Conservation (phyloP, 768 basidiomycete genomes). For the Pisolithus orientalis region DNA sequence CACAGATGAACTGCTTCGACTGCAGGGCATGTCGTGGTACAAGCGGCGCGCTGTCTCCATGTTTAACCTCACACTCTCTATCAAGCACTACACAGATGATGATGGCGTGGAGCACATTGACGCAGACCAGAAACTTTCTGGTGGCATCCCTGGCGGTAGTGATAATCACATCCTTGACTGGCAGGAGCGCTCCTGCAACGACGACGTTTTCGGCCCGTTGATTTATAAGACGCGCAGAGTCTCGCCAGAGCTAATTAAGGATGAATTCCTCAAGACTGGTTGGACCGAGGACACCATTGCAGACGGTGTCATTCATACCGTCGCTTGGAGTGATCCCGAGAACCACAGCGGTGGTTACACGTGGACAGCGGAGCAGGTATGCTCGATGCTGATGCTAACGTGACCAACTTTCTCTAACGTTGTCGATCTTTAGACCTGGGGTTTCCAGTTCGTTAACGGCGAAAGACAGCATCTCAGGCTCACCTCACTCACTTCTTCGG, state of each 20-base stretch:
- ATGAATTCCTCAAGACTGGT: constrained; percentile 34
- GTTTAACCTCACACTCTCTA: constrained; percentile 50
- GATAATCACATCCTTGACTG: constrained; percentile 57
- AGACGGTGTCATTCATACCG: constrained; percentile 29
- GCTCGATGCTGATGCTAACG: constrained; percentile 2
- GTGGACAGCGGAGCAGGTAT: constrained; percentile 64
- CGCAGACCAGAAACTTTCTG: constrained; percentile 58
- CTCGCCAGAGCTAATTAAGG: constrained; percentile 40
- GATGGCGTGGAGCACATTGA: constrained; percentile 58
- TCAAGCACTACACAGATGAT: constrained; percentile 64
- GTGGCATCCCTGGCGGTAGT: constrained; percentile 50
- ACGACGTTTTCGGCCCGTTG: constrained; percentile 58
- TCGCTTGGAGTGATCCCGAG: constrained; percentile 52
- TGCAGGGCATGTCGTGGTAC: constrained; percentile 72
- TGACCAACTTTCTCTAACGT: neutral
- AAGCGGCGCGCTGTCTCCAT: constrained; percentile 55
- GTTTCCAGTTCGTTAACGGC: constrained; percentile 52
- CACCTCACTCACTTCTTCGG: constrained; percentile 57
- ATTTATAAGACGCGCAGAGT: constrained; percentile 49
- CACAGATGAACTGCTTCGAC: constrained; percentile 54
- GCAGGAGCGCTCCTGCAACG: constrained; percentile 44
- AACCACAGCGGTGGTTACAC: constrained; percentile 44
- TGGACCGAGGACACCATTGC: constrained; percentile 38
- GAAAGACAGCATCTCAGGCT: constrained; percentile 57
- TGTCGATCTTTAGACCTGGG: constrained; percentile 43